A percentile compares a stretch with the other conserved stretches of the same genome.
Evolutionary conservation across 192 early-diverging fungal genomes (phyloP).

Genomic region (Podila horticola): DNA sequence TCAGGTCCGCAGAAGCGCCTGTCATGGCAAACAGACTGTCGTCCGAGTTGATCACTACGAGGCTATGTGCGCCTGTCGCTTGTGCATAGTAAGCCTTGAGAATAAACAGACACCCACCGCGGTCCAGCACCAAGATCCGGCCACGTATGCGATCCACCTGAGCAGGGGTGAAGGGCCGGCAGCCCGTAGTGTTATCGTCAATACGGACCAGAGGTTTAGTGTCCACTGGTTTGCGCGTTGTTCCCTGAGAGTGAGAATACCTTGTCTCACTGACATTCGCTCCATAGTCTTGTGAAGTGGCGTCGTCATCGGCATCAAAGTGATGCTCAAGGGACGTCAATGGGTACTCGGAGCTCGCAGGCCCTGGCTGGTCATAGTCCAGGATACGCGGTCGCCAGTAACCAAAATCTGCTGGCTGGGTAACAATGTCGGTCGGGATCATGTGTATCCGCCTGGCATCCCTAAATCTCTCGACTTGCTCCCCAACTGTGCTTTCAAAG

Average conservation of each 20-base stretch:
- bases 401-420: slow-evolving; percentile 35
- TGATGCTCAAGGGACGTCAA: neutral
- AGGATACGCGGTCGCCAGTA: slow-evolving; percentile 31
- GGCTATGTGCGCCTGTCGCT: slow-evolving; percentile 49
- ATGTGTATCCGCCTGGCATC: neutral
- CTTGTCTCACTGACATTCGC: neutral
- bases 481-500: neutral
- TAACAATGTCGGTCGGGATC: slow-evolving; percentile 3
- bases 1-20: neutral
- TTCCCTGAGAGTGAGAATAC: neutral
- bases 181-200: slow-evolving; percentile 32
- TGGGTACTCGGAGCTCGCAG: neutral
- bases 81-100: slow-evolving; percentile 58
- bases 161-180: slow-evolving; percentile 33
- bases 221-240: neutral
- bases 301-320: neutral
- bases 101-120: slow-evolving; percentile 57
- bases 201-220: slow-evolving; percentile 16
- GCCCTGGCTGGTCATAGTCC: slow-evolving; percentile 4
- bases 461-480: neutral
- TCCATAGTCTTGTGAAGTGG: no score
- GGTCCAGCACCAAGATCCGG: slow-evolving; percentile 52
- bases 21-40: slow-evolving; percentile 43
- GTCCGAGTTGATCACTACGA: slow-evolving; percentile 52
- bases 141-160: slow-evolving; percentile 26